phyloP scores from a whole-genome alignment of 441 rosid species.

The Corymbia calophylla region DNA sequence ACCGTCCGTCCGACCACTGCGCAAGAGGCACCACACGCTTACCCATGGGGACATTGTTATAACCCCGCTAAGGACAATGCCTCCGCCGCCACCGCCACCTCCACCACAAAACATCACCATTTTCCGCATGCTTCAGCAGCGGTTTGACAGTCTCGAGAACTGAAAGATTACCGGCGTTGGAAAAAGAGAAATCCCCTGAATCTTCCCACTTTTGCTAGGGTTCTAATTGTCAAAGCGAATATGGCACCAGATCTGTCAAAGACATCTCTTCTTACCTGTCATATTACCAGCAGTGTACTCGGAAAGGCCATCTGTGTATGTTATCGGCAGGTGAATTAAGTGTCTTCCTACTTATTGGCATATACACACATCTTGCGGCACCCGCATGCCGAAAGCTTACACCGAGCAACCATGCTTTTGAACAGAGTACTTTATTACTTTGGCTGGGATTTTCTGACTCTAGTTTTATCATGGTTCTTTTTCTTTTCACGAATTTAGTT shows the following conservation, averaged over 20 bases:
- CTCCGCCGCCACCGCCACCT: slow-evolving; percentile 22
- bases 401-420: not conserved
- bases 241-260: not conserved
- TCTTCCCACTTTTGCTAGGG: not conserved
- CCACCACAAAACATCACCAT: slow-evolving; percentile 35
- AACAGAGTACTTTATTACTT: not conserved
- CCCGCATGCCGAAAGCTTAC: not conserved
- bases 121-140: slow-evolving; percentile 54
- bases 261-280: not conserved
- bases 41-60: slow-evolving; percentile 28
- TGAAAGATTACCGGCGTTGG: not conserved
- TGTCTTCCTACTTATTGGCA: not conserved
- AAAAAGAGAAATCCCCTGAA: not conserved
- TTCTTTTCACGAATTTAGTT: not conserved
- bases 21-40: slow-evolving; percentile 73
- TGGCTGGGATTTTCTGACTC: not conserved
- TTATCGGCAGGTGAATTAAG: not conserved
- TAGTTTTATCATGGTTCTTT: not conserved
- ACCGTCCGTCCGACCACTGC: slow-evolving; percentile 42
- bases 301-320: not conserved
- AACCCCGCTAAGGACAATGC: slow-evolving; percentile 25
- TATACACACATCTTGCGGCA: not conserved
- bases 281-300: not conserved
- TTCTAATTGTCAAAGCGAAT: not conserved
- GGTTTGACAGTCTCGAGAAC: slow-evolving; percentile 38